These are phyloP conservation scores for Vararia minispora DNA, from an alignment of 768 basidiomycete genomes.

Conservation along the genomic window DNA sequence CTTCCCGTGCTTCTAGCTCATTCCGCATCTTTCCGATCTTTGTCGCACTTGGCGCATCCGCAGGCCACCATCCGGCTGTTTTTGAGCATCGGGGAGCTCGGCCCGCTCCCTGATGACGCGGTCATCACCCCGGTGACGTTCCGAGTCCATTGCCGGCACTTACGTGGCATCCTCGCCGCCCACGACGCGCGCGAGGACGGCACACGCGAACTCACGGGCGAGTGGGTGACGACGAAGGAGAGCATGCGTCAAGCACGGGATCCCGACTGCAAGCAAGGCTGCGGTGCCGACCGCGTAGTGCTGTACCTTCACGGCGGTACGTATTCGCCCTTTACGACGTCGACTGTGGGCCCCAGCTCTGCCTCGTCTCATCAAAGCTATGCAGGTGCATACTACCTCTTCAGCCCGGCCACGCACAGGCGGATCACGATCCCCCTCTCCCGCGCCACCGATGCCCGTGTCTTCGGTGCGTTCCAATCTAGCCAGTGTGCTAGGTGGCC, in stretches of 20 bases:
- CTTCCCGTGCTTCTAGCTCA: background rate
- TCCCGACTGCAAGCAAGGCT: too few species aligned
- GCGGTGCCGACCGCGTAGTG: conserved; percentile 80
- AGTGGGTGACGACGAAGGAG: conserved; percentile 94
- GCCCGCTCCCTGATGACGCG: conserved; percentile 85
- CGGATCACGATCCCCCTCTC: conserved; percentile 85
- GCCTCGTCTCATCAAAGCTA: conserved; percentile 3
- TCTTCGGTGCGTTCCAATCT: conserved; percentile 54
- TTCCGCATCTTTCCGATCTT: background rate
- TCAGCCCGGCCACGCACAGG: conserved; percentile 84
- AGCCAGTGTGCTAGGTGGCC: background rate
- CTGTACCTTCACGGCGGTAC: conserved; percentile 89
- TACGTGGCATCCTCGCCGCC: conserved; percentile 71
- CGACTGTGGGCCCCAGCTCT: conserved; percentile 1
- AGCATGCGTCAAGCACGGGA: too few species aligned
- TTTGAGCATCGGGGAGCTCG: conserved; percentile 71
- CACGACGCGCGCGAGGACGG: conserved; percentile 72
- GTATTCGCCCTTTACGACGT: conserved; percentile 12
- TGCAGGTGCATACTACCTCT: conserved; percentile 84
- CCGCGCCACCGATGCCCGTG: conserved; percentile 78
- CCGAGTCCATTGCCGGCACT: conserved; percentile 53
- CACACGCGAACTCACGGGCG: conserved; percentile 72
- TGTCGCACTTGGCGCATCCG: background rate
- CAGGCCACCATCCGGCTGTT: conserved; percentile 43
- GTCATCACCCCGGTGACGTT: conserved; percentile 94